Evolutionary conservation across 768 basidiomycete species (phyloP).

Genomic region (Tricholoma hemisulphureum): DNA sequence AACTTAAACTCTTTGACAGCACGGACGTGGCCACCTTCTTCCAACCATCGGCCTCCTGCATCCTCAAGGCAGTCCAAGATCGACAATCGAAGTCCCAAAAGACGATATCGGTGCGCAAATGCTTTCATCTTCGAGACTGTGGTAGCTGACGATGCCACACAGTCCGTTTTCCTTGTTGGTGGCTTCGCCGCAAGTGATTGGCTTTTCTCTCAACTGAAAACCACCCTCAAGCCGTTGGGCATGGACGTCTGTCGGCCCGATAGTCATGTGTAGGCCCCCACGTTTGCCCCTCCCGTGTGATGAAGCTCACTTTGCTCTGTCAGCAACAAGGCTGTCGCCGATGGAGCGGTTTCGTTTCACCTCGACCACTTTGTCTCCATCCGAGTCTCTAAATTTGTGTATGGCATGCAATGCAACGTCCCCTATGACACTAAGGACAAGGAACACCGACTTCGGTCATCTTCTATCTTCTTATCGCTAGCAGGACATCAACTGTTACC

Average conservation of each 20-base stretch:
- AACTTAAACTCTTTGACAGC: constrained; percentile 14
- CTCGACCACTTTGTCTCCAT: constrained; percentile 25
- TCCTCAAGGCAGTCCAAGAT: constrained; percentile 33
- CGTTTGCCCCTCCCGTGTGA: not conserved
- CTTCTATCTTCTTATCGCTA: constrained; percentile 2
- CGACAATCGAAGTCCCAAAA: constrained; percentile 19
- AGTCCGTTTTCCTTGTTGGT: constrained; percentile 53
- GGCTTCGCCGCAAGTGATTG: constrained; percentile 60
- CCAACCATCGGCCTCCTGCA: constrained; percentile 36
- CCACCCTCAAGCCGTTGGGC: constrained; percentile 33
- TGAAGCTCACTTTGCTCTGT: not conserved
- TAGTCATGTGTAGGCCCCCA: constrained; percentile 30
- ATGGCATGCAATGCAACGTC: constrained; percentile 21
- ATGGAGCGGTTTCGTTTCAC: constrained; percentile 30
- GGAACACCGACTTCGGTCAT: constrained; percentile 19
- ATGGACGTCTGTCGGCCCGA: constrained; percentile 55
- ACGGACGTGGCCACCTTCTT: constrained; percentile 37
- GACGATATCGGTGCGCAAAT: constrained; percentile 28
- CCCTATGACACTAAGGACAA: constrained; percentile 15
- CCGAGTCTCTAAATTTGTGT: constrained; percentile 26
- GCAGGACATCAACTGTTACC: constrained; percentile 15
- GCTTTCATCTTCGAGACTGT: not conserved
- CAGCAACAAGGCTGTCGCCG: constrained; percentile 33
- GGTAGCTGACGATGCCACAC: not conserved
- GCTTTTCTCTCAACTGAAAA: constrained; percentile 44